Base-by-base conservation (phyloP, 257 asterid species). In the Solanum corneliomulleri region DNA sequence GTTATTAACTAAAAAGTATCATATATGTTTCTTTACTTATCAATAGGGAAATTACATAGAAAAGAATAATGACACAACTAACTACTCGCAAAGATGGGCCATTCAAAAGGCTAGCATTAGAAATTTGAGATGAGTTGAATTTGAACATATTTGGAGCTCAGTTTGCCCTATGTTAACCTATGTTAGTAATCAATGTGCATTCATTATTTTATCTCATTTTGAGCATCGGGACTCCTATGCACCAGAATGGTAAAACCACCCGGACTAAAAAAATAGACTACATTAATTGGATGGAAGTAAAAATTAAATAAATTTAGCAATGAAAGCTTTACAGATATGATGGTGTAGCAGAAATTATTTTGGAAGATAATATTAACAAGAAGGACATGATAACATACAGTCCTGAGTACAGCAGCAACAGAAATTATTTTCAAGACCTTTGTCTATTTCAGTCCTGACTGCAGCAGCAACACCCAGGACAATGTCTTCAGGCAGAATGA, bases 381-480 rank as follows among this genome's bases (percentile, higher is more conserved):
- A 45, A 45, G 52, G 52, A 45, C 15, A 45, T 45, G 52, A 45
- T 12, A 12, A 12, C 52, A 45, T 45, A 12, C 52, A 44, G 15
- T 37, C 39, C 39, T 37, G 39, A 37, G 39, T 37, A 37, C 7
- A 37, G 39, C 39, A 37, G 39, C 39, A 35, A 35, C 49, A 44
- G 12, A 13, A 13, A 44, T 11, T 44, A 11, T 44, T 13, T 44
- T 44, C 49, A 44, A 95, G 87, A 71, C 95, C 96, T 71, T 92
- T 85, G 86, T 96, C 95, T 88, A 93, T 72, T 92, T 96, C 98
- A n/a, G 88, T 85, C 89, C 96, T 92, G 23, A 96, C 77, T 83
- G 97, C 97, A 89, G 94, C 88, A 83, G 97, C 98, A 27, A 96
- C 95, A 83, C 92, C 94, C 78, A 93, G 89, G 86, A 94, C 95